Evolutionary conservation across 2,329 filamentous ascomycete species (phyloP).

Genomic region (Fusarium citri): DNA sequence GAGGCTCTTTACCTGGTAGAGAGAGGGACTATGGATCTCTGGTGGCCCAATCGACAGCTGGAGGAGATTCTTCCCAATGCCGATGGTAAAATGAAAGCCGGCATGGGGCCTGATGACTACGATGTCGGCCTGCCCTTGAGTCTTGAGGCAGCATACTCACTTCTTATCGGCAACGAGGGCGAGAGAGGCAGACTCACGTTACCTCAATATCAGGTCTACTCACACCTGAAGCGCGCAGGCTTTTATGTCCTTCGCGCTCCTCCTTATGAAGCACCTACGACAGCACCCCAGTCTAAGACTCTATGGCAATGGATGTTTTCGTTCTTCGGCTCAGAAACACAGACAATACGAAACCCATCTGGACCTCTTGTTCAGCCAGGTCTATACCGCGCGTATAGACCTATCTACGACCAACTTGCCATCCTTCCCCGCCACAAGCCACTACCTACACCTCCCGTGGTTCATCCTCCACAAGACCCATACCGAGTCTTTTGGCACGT

Average conservation of each 20-base stretch:
- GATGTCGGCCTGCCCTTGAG: slow-evolving; percentile 84
- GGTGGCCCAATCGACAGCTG: slow-evolving; percentile 76
- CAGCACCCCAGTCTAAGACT: slow-evolving; percentile 37
- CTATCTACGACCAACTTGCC: slow-evolving; percentile 81
- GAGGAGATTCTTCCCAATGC: slow-evolving; percentile 59
- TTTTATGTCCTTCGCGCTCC: slow-evolving; percentile 83
- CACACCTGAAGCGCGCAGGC: slow-evolving; percentile 83
- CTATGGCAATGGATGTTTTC: slow-evolving; percentile 68
- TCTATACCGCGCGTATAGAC: slow-evolving; percentile 73
- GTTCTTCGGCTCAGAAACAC: slow-evolving; percentile 52
- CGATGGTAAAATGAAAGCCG: slow-evolving; percentile 40
- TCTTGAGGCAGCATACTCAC: slow-evolving; percentile 88
- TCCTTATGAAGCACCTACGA: slow-evolving; percentile 37
- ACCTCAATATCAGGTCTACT: slow-evolving; percentile 89
- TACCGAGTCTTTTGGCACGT: slow-evolving; percentile 84
- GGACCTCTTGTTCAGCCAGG: slow-evolving; percentile 72
- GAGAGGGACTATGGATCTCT: slow-evolving; percentile 85
- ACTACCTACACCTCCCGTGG: slow-evolving; percentile 45
- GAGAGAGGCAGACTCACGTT: slow-evolving; percentile 71
- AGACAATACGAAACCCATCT: slow-evolving; percentile 49
- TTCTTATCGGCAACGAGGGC: slow-evolving; percentile 79
- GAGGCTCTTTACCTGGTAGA: slow-evolving; percentile 92
- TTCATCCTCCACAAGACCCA: slow-evolving; percentile 57
- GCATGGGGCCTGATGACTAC: slow-evolving; percentile 56
- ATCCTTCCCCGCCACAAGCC: slow-evolving; percentile 79